These are phyloP conservation scores for Aspergillus incahuasiensis DNA, from an alignment of 495 filamentous ascomycete species.

Conservation along the genomic window DNA sequence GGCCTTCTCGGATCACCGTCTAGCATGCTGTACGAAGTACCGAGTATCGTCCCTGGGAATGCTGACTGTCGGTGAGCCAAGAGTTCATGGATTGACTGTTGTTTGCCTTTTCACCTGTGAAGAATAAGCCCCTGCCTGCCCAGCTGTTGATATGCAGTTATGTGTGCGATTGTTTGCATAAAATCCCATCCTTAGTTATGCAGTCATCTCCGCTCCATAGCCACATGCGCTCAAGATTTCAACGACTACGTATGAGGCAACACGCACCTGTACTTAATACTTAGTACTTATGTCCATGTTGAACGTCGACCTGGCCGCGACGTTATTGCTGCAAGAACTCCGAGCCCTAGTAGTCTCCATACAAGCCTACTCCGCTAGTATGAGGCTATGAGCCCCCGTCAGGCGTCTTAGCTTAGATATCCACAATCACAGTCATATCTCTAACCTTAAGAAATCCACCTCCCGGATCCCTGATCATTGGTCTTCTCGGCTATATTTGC, in stretches of 20 bases:
- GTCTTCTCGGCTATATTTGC: not conserved
- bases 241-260: too few species aligned
- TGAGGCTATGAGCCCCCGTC: too few species aligned
- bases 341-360: too few species aligned
- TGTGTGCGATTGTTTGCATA: not conserved
- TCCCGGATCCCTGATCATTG: too few species aligned
- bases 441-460: too few species aligned
- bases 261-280: too few species aligned
- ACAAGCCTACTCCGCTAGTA: too few species aligned
- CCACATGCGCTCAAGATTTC: too few species aligned
- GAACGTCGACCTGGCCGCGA: not conserved
- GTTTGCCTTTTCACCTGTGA: not conserved
- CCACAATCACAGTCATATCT: too few species aligned
- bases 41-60: not conserved
- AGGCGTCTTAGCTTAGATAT: too few species aligned
- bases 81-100: not conserved
- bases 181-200: not conserved
- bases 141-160: not conserved
- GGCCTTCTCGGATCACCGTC: not conserved
- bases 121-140: not conserved
- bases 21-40: too few species aligned
- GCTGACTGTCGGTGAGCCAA: not conserved
- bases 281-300: not conserved
- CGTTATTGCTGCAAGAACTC: too few species aligned
- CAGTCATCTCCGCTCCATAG: not conserved